These are phyloP conservation scores for Coemansia sp. DNA, from an alignment of 192 early-diverging fungal species.

Conservation along the genomic window DNA sequence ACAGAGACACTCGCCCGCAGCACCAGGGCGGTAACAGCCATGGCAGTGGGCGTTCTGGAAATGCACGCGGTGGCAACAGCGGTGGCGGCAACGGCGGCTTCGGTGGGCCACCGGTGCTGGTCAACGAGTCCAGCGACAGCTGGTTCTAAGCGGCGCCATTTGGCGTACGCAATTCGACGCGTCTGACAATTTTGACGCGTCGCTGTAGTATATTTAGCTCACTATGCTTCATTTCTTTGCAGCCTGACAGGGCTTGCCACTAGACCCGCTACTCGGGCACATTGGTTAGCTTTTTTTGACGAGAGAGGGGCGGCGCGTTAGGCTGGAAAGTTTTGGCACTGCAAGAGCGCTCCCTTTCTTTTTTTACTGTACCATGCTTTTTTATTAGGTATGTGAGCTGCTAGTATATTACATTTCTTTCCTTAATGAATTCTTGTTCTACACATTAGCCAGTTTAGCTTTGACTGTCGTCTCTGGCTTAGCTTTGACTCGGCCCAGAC, in stretches of 20 bases:
- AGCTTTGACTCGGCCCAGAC: neutral
- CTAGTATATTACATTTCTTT: neutral
- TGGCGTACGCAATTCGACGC: neutral
- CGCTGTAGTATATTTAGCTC: constrained; percentile 10
- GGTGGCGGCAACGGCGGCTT: constrained; percentile 7
- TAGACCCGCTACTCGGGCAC: neutral
- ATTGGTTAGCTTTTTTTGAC: constrained; percentile 3
- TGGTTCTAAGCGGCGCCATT: constrained; percentile 58
- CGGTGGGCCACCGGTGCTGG: constrained; percentile 28
- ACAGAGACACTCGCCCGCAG: constrained; percentile 39
- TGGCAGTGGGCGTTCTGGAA: neutral
- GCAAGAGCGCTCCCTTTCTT: constrained; percentile 18
- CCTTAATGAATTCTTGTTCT: neutral
- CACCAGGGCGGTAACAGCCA: constrained; percentile 12
- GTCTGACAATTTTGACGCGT: neutral
- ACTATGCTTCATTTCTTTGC: neutral
- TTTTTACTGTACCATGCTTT: constrained; percentile 6
- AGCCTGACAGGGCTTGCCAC: neutral
- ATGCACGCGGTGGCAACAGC: constrained; percentile 14
- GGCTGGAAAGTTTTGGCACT: constrained; percentile 10
- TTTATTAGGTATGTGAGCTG: neutral
- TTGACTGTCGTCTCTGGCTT: neutral
- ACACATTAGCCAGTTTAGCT: neutral
- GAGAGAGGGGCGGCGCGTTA: constrained; percentile 11
- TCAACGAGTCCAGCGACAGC: constrained; percentile 59